phyloP scores from a whole-genome alignment of 768 basidiomycete species.

The Tubosaeta brunneosetosa region DNA sequence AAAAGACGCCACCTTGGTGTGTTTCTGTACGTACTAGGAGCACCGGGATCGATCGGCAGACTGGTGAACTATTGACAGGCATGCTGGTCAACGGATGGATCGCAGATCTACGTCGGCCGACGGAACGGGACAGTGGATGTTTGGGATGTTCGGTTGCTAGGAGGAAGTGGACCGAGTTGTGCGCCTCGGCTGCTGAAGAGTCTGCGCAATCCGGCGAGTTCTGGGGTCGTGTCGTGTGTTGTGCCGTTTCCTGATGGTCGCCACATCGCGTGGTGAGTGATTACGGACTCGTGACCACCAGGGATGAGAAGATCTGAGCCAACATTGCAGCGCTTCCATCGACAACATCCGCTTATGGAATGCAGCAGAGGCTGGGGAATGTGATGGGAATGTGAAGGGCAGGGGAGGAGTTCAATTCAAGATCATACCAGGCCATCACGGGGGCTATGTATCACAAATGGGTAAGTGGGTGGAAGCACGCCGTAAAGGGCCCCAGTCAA shows the following conservation, averaged over 20 bases:
- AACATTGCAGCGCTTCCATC: constrained; percentile 64
- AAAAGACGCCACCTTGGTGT: constrained; percentile 94
- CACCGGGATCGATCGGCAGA: constrained; percentile 2
- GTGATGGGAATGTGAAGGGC: constrained; percentile 55
- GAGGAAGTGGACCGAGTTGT: constrained; percentile 51
- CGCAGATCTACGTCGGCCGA: constrained; percentile 85
- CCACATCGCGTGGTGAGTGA: constrained; percentile 82
- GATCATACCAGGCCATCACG: constrained; percentile 94
- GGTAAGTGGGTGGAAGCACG: constrained; percentile 50
- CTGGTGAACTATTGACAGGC: constrained; percentile 49
- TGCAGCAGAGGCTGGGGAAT: constrained; percentile 68
- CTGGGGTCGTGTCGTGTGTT: constrained; percentile 89
- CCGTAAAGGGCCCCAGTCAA: constrained; percentile 15
- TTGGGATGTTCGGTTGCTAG: constrained; percentile 88
- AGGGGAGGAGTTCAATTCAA: constrained; percentile 82
- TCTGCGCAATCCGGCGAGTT: constrained; percentile 80
- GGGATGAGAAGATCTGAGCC: constrained; percentile 17
- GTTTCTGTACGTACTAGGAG: constrained; percentile 63
- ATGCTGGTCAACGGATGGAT: constrained; percentile 88
- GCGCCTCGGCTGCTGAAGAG: constrained; percentile 80
- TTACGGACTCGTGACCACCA: constrained; percentile 9
- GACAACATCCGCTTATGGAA: constrained; percentile 97
- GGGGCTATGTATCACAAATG: constrained; percentile 90
- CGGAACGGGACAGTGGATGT: constrained; percentile 88
- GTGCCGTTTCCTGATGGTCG: constrained; percentile 88